Conservation (phyloP, 768 basidiomycete species). For the Mycena capillaripes region DNA sequence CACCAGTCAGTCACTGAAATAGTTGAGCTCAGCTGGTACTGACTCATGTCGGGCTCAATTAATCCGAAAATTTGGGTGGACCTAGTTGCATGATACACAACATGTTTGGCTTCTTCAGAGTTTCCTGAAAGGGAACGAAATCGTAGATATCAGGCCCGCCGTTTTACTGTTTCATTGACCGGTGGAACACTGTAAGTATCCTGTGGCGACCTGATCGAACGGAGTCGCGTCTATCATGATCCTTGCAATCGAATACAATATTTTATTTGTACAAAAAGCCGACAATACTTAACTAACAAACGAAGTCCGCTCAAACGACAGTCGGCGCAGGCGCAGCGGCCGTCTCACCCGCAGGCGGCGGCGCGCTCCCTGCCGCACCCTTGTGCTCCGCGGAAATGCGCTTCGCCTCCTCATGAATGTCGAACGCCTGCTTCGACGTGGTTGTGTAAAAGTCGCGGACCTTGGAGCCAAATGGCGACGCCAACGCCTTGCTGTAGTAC, state of each 20-base stretch:
- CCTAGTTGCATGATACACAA: no score
- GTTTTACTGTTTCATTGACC: no score
- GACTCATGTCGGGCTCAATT: background rate
- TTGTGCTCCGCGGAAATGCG: slow-evolving; percentile 82
- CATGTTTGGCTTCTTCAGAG: background rate
- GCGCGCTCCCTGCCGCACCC: slow-evolving; percentile 39
- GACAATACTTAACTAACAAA: no score
- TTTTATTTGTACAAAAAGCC: no score
- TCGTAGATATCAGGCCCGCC: background rate
- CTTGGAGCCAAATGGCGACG: slow-evolving; percentile 83
- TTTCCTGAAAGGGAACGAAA: background rate
- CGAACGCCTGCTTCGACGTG: slow-evolving; percentile 88
- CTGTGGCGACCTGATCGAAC: no score
- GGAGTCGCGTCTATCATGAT: no score
- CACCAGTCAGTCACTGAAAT: background rate
- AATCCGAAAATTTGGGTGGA: no score
- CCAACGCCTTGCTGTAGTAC: slow-evolving; percentile 85
- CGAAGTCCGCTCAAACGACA: no score
- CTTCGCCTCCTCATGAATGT: slow-evolving; percentile 94
- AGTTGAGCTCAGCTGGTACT: background rate
- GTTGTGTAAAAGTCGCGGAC: slow-evolving; percentile 88
- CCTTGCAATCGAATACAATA: no score
- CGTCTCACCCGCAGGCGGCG: no score
- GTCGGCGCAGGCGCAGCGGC: no score
- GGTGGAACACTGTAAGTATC: no score